phyloP scores from a whole-genome alignment of 176 grass and related monocot species.

The Thinopyrum elongatum region DNA sequence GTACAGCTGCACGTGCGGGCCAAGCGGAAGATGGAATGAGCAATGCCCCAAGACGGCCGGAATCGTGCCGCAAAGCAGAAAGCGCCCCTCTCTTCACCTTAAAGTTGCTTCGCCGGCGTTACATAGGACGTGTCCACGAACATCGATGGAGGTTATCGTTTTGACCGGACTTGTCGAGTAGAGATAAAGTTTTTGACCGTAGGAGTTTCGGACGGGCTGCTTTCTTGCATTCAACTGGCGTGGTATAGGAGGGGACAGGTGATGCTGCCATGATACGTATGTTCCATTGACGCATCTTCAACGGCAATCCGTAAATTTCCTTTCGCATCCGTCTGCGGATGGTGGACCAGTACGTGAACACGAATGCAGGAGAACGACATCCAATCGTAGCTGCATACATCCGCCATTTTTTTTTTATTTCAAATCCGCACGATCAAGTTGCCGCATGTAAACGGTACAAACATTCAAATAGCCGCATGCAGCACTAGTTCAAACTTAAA shows the following conservation, averaged over 20 bases:
- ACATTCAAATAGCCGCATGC: too few species aligned
- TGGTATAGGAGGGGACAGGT: neutral
- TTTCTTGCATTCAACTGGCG: neutral
- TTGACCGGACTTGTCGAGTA: constrained; percentile 28
- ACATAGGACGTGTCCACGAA: neutral
- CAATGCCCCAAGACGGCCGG: neutral
- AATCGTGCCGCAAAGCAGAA: neutral
- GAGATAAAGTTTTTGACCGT: constrained; percentile 26
- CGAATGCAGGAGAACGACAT: too few species aligned
- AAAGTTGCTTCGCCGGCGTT: constrained; percentile 10
- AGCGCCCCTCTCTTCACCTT: constrained; percentile 2
- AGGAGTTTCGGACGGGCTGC: constrained; percentile 6
- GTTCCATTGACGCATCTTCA: neutral
- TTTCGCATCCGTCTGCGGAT: too few species aligned
- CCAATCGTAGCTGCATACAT: too few species aligned
- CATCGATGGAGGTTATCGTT: neutral
- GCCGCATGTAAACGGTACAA: too few species aligned
- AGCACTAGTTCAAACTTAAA: too few species aligned
- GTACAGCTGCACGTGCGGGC: too few species aligned
- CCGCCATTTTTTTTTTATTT: too few species aligned
- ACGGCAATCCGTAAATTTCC: too few species aligned
- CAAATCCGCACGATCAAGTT: too few species aligned
- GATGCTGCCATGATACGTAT: neutral
- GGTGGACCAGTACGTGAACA: too few species aligned
- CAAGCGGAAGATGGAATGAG: too few species aligned